These are phyloP conservation scores for Fusarium sp. DNA, from an alignment of 2,329 filamentous ascomycete species.

Conservation along the genomic window DNA sequence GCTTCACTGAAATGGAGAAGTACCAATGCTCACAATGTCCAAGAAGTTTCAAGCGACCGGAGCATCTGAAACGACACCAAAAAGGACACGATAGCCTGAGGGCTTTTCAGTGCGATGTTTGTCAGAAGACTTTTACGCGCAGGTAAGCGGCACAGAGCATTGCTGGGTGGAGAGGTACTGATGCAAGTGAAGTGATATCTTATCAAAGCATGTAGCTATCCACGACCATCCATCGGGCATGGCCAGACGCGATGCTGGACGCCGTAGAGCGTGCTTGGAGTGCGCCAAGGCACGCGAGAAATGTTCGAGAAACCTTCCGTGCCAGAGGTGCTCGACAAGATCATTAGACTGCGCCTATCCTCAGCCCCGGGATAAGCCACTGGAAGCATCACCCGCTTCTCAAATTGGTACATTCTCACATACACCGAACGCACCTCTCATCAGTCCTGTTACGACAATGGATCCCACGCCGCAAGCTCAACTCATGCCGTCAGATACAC, in stretches of 20 bases:
- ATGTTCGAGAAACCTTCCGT: constrained; percentile 26
- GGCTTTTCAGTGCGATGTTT: constrained; percentile 30
- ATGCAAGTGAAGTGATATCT: neutral
- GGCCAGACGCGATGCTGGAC: neutral
- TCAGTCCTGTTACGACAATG: neutral
- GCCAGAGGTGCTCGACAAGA: constrained; percentile 19
- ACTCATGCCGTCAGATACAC: neutral
- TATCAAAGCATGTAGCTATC: constrained; percentile 6
- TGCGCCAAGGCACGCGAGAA: constrained; percentile 35
- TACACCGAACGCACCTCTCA: neutral
- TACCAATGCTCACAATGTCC: constrained; percentile 29
- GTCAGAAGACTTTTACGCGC: constrained; percentile 34
- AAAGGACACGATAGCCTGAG: constrained; percentile 20
- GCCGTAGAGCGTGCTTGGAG: constrained; percentile 26
- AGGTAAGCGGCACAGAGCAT: constrained; percentile 8
- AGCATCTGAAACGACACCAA: constrained; percentile 40
- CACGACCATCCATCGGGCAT: neutral
- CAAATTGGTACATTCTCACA: neutral
- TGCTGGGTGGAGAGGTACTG: accelerated
- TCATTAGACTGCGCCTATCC: constrained; percentile 28
- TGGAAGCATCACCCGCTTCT: accelerated
- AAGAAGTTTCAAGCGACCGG: constrained; percentile 35
- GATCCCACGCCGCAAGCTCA: neutral
- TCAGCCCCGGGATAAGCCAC: accelerated
- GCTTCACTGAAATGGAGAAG: constrained; percentile 4